Percentiles rank a stretch among this genome's conserved stretches.
These are phyloP conservation scores for Alternaria brassicicola DNA, from an alignment of 2,329 filamentous ascomycete genomes.

Conservation along the genomic window DNA sequence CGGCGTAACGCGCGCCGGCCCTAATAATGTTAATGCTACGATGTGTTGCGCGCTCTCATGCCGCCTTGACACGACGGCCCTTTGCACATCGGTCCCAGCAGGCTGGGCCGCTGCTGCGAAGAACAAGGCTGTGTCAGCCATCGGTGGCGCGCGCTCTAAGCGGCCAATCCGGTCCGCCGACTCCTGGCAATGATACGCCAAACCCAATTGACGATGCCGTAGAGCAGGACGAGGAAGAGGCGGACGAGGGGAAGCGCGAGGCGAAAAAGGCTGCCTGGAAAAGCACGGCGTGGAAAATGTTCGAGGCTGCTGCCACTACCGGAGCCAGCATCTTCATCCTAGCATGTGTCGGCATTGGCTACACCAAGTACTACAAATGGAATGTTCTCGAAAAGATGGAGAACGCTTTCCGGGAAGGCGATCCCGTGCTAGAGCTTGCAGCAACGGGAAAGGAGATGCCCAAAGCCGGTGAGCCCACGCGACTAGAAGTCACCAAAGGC, in stretches of 20 bases:
- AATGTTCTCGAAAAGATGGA: slow-evolving; percentile 91
- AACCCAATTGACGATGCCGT: slow-evolving; percentile 48
- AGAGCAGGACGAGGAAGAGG: slow-evolving; percentile 27
- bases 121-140: slow-evolving; percentile 13
- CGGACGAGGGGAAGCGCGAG: slow-evolving; percentile 13
- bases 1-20: slow-evolving; percentile 18
- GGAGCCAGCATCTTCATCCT: slow-evolving; percentile 58
- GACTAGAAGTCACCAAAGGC: slow-evolving; percentile 20
- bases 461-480: slow-evolving; percentile 25
- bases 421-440: slow-evolving; percentile 79
- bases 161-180: slow-evolving; percentile 45
- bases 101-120: slow-evolving; percentile 30
- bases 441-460: slow-evolving; percentile 45
- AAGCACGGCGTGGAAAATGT: slow-evolving; percentile 58
- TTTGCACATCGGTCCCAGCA: slow-evolving; percentile 27
- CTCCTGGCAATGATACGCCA: slow-evolving; percentile 47
- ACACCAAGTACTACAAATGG: slow-evolving; percentile 75
- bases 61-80: slow-evolving; percentile 26
- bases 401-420: slow-evolving; percentile 87
- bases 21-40: slow-evolving; percentile 43
- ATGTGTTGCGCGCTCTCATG: slow-evolving; percentile 26
- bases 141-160: slow-evolving; percentile 33
- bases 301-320: slow-evolving; percentile 58
- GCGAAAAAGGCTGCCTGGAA: slow-evolving; percentile 39
- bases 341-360: slow-evolving; percentile 55